Conservation (phyloP, 306 rosid genomes). For the Dryas drummondii region DNA sequence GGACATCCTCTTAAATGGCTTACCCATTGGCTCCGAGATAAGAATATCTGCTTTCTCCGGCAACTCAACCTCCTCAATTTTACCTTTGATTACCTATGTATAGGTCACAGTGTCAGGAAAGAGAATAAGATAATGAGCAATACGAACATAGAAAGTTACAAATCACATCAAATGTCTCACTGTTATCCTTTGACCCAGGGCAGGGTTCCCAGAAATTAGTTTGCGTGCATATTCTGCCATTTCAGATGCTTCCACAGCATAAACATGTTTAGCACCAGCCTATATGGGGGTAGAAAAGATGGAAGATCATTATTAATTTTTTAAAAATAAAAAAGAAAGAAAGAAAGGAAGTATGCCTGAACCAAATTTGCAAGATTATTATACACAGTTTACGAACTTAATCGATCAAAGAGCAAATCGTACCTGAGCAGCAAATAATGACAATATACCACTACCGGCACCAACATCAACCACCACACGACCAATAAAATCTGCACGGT, state of each 20-base stretch:
- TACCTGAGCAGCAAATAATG: constrained; percentile 99
- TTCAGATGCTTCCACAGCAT: constrained; percentile 99
- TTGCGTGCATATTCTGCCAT: constrained; percentile 94
- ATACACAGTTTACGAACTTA: not conserved
- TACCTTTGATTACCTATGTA: constrained; percentile 82
- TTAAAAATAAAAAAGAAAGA: not conserved
- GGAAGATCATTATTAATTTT: not conserved
- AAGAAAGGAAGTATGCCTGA: not conserved
- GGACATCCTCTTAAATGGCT: not conserved
- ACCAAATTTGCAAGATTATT: not conserved
- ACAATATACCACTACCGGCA: constrained; percentile 96
- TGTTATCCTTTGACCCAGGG: constrained; percentile 73
- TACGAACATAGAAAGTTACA: not conserved
- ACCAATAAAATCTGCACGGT: constrained; percentile 77
- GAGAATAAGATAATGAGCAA: constrained; percentile 15
- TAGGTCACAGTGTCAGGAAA: not conserved
- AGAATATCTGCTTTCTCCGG: constrained; percentile 96
- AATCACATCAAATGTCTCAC: constrained; percentile 43
- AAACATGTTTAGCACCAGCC: constrained; percentile 99
- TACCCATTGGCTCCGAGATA: constrained; percentile 99
- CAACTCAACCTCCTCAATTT: constrained; percentile 84
- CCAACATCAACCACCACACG: constrained; percentile 97
- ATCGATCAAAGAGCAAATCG: constrained; percentile 13
- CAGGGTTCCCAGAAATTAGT: constrained; percentile 84
- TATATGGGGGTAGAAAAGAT: constrained; percentile 24